Percentiles rank a stretch among this genome's conserved stretches.
Conservation (phyloP, 345 rosid species). For the Mangifera indica region DNA sequence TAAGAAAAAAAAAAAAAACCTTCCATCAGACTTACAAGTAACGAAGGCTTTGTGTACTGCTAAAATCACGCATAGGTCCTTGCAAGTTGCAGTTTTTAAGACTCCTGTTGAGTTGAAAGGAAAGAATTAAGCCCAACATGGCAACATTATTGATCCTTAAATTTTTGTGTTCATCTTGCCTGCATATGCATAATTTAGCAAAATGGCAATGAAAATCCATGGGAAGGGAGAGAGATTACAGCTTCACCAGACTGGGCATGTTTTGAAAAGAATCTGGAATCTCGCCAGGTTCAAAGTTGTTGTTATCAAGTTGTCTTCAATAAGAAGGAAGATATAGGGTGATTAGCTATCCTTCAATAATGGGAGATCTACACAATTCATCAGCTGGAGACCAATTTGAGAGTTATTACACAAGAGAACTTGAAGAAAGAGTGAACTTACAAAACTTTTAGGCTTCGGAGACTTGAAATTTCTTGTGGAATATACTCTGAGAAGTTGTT, state of each 20-base stretch:
- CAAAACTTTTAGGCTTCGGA: conserved; percentile 40
- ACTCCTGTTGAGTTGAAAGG: conserved; percentile 33
- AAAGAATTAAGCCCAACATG: neutral
- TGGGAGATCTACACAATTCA: neutral
- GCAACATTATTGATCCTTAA: no score
- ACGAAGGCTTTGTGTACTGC: conserved; percentile 29
- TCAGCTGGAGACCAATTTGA: no score
- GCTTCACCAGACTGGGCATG: conserved; percentile 70
- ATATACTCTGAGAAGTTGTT: conserved; percentile 77
- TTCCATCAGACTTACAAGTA: conserved; percentile 48
- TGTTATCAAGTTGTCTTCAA: conserved; percentile 89
- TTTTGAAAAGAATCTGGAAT: conserved; percentile 72
- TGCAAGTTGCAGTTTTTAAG: conserved; percentile 52
- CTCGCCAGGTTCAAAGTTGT: conserved; percentile 70
- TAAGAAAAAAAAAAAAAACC: no score
- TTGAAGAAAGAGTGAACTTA: conserved; percentile 57
- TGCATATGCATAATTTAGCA: neutral
- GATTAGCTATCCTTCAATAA: neutral
- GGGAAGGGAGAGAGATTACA: conserved; percentile 43
- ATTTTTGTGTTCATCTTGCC: neutral
- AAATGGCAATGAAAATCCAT: neutral
- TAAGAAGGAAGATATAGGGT: conserved; percentile 19
- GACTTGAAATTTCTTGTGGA: conserved; percentile 62
- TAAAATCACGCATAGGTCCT: conserved; percentile 55
- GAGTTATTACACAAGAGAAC: conserved; percentile 23